Evolutionary conservation across 2,329 filamentous ascomycete genomes (phyloP), one percentile per base, ranked within the genome.

Genomic region (Shiraia sp.): DNA sequence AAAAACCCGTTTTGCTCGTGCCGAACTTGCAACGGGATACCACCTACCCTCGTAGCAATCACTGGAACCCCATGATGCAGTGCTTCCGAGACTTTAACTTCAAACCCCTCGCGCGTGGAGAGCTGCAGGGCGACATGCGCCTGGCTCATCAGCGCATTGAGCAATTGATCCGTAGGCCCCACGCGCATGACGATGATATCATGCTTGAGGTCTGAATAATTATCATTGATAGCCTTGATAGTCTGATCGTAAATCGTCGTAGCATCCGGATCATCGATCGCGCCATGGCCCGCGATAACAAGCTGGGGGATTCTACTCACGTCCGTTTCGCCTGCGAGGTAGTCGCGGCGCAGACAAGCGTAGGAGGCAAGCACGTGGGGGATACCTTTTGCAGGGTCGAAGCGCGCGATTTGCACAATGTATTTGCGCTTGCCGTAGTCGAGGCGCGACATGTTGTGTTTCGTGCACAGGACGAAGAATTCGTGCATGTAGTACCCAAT

Each of bases 11-110:
- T 86, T 63, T 87, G 80, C 25, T 76, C 76, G 55, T 91, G 74
- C 65, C 87, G 78, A 42, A 93, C 79, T 64, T 93, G 88, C 4
- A 92, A 75, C 1, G 88, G 87, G 38, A 93, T 91, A 9, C 88
- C 88, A n/a, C 88, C 88, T 1, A 85, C 83, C 14, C 77, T 75
- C 1, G 86, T 88, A 3, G 85, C 87, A 49, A 93, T 89, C 57
- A 90, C 79, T 1, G 88, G 88, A 2, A 86, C 81, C 10, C 88
- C 88, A 31, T 90, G 88, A 61, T 91, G 88, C 15, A 92, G 75
- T 1, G 87, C 88, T 69, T 93, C 89, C 0, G 86, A 90, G 4
- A 93, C 87, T 69, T 93, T 93, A 56, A 93, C 85, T 68, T 93
- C 88, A 56, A 93, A 93, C 0, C 88, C 88, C 63, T 93, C 88